Conservation (phyloP, 169 alveolate species). For the Babesia gibsoni region DNA sequence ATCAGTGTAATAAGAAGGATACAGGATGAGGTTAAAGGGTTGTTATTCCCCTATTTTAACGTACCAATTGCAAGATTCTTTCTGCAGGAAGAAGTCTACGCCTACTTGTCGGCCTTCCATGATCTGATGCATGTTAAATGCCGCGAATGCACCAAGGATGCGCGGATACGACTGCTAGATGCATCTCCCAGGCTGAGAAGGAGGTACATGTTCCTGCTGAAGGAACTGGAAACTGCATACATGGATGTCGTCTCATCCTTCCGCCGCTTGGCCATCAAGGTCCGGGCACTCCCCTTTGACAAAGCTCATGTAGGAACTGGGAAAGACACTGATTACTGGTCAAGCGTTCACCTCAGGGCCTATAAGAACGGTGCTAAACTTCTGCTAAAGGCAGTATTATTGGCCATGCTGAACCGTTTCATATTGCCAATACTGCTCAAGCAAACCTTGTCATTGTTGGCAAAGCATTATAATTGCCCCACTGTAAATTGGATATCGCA, state of each 20-base stretch:
- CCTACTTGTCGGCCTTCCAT: neutral
- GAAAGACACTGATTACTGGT: constrained; percentile 18
- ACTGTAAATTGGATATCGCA: neutral
- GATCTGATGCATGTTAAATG: neutral
- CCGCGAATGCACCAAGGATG: neutral
- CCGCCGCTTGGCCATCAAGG: neutral
- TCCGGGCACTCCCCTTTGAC: neutral
- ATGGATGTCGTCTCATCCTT: neutral
- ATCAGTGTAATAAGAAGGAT: neutral
- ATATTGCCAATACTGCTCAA: constrained; percentile 21
- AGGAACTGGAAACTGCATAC: neutral
- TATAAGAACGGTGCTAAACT: constrained; percentile 2
- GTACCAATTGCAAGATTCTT: neutral
- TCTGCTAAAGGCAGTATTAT: neutral
- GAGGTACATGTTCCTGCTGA: neutral
- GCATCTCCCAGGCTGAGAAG: constrained; percentile 48
- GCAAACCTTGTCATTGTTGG: neutral
- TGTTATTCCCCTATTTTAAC: neutral
- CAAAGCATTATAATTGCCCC: neutral
- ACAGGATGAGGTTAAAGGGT: neutral
- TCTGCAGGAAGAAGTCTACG: neutral
- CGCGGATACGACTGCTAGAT: constrained; percentile 2
- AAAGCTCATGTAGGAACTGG: neutral
- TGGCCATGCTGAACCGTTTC: constrained; percentile 14
- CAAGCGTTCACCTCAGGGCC: constrained; percentile 29